phyloP scores from a whole-genome alignment of 2,329 filamentous ascomycete species.

The Alternaria sp. region DNA sequence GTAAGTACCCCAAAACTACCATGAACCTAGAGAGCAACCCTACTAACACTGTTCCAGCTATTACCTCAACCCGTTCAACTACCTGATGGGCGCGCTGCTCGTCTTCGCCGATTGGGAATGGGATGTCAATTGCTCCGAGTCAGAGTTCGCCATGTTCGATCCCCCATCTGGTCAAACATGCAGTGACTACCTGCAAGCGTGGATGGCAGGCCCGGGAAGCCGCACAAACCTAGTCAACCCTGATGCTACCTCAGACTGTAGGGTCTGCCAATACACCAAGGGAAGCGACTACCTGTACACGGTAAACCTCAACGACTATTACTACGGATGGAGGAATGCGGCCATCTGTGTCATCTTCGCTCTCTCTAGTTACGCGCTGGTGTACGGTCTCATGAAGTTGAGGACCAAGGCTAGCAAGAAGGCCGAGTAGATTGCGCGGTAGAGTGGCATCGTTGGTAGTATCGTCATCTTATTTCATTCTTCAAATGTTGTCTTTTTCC shows the following conservation, averaged over 20 bases:
- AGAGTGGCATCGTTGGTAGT: not conserved
- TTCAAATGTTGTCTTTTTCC: not conserved
- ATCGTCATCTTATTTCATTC: not conserved
- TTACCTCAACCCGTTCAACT: constrained; percentile 55
- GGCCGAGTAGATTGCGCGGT: constrained; percentile 37
- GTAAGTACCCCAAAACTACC: not conserved
- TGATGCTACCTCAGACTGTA: constrained; percentile 63
- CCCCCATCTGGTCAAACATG: constrained; percentile 65
- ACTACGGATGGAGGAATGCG: constrained; percentile 73
- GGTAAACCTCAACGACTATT: constrained; percentile 68
- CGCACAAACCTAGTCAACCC: constrained; percentile 67
- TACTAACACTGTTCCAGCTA: constrained; percentile 23
- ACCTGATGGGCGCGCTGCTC: constrained; percentile 54
- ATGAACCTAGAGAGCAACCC: not conserved
- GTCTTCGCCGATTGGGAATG: constrained; percentile 54
- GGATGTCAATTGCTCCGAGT: constrained; percentile 48
- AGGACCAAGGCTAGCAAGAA: constrained; percentile 54
- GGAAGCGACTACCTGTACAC: constrained; percentile 69
- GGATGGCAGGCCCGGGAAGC: constrained; percentile 22
- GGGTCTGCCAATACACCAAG: constrained; percentile 67
- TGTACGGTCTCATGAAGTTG: constrained; percentile 56
- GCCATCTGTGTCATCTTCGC: constrained; percentile 67
- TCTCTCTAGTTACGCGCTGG: constrained; percentile 62
- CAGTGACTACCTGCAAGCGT: constrained; percentile 57
- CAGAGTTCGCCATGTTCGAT: constrained; percentile 55